Conservation (phyloP, 164 flowering plant genomes). For the grape (Vitis vinifera) region DNA sequence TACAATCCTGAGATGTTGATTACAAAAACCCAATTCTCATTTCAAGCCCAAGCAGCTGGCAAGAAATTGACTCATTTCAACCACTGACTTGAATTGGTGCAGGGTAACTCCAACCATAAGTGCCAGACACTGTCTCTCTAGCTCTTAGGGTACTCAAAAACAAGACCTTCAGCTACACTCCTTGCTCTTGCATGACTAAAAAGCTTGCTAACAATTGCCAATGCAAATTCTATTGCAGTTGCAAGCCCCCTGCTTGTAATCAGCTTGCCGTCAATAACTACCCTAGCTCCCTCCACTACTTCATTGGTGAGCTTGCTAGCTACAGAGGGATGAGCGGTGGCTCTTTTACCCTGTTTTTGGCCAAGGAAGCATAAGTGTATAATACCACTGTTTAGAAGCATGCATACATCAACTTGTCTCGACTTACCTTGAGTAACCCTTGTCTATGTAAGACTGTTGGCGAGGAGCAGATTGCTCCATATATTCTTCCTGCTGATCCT, state of each 20-base stretch:
- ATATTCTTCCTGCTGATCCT: constrained; percentile 57
- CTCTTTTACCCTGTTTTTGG: constrained; percentile 58
- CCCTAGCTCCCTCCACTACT: constrained; percentile 48
- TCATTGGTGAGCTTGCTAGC: constrained; percentile 33
- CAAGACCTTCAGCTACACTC: constrained; percentile 94
- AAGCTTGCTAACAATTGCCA: constrained; percentile 81
- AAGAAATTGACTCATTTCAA: background rate
- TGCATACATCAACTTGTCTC: background rate
- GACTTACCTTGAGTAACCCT: constrained; percentile 69
- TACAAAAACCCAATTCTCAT: too few relatives aligned
- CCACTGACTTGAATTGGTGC: background rate
- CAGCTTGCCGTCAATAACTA: constrained; percentile 81
- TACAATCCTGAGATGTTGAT: too few relatives aligned
- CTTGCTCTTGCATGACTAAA: constrained; percentile 84
- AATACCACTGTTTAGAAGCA: background rate
- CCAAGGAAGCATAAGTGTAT: constrained; percentile 1
- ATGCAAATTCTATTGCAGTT: constrained; percentile 58
- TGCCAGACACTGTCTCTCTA: constrained; percentile 4
- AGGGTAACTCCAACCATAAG: background rate
- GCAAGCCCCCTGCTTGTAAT: constrained; percentile 80
- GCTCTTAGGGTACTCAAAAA: constrained; percentile 66
- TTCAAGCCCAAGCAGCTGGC: background rate
- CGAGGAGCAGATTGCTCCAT: constrained; percentile 75
- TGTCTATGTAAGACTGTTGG: constrained; percentile 57
- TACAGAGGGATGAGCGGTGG: constrained; percentile 59